Base-by-base conservation (phyloP, 2,329 filamentous ascomycete genomes). In the Exophiala lecanii-corni region DNA sequence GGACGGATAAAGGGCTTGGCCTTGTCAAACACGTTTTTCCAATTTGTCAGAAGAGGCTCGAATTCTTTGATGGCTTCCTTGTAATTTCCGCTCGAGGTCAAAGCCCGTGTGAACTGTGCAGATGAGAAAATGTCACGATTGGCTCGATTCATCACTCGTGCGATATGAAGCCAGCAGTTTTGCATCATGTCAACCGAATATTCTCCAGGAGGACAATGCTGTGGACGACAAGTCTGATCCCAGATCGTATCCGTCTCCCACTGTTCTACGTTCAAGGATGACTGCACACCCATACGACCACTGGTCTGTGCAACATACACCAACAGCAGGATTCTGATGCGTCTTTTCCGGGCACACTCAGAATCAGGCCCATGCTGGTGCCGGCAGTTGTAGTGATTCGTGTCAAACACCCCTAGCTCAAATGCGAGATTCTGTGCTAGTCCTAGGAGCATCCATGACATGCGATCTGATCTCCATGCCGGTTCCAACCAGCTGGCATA, bases 401-500 rank as follows among this genome's bases (percentile, higher is more conserved):
- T 81, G 55, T 97, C 92, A 56, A 97, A 98, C 2, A 98, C 88
- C 9, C 92, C 92, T 21, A 98, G 79, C 63, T 98, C 92, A 55
- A 76, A 72, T 1, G 72, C 69, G 9, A 78, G 61, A 2, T 72
- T 73, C 17, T 74, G 54, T 0, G 72, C 75, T 51, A 70, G 72
- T 2, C 75, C 75, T 30, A 79, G 66, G 15, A 78, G 54, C 70
- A 77, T 78, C 75, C 75, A 79, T 1, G 75, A 78, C 74, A 79
- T 78, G 2, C 74, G 69, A 52, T 78, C 75, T 0, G 72, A 78
- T 56, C 91, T 78, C 88, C 91, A 96, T 6, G 88, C 91, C 2
- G 92, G 92, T 63, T 98, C 92, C 3, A 97, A 78, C 88, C 92
- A 97, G 62, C 88, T 91, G 60, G 95, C 89, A 51, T 96, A 71